phyloP scores from a whole-genome alignment of 768 basidiomycete genomes.

The Fomitopsis pulvina region DNA sequence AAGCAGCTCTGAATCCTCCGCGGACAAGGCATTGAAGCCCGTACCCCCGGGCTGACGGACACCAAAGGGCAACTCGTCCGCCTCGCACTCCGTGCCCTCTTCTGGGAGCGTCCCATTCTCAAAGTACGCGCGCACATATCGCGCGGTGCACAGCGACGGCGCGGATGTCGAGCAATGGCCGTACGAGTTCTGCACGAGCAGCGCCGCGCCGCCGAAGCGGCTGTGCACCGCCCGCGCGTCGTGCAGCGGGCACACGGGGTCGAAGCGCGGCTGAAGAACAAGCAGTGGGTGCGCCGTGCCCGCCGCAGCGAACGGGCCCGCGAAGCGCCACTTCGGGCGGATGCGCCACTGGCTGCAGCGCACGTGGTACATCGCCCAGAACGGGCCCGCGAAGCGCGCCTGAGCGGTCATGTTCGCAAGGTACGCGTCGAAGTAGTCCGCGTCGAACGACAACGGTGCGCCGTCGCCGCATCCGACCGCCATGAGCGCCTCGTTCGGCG shows the following conservation, averaged over 20 bases:
- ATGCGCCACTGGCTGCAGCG: conserved; percentile 6
- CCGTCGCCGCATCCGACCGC: conserved; percentile 12
- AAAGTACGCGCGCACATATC: conserved; percentile 12
- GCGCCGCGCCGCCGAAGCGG: conserved; percentile 6
- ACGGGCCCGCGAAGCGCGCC: conserved; percentile 5
- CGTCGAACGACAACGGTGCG: conserved; percentile 1
- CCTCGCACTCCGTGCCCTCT: conserved; percentile 14
- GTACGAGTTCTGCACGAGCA: conserved; percentile 8
- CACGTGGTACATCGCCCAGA: background rate
- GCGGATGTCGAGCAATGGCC: conserved; percentile 13
- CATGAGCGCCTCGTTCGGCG: conserved; percentile 8
- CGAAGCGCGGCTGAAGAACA: conserved; percentile 3
- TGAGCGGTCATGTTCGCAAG: background rate
- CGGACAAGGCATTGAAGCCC: background rate
- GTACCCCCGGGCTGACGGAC: background rate
- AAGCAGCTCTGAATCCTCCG: conserved; percentile 2
- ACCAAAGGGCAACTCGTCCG: conserved; percentile 15
- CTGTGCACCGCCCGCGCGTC: conserved; percentile 2
- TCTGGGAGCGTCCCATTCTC: conserved; percentile 12
- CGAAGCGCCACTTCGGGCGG: conserved; percentile 3
- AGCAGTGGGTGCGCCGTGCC: conserved; percentile 7
- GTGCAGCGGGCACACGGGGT: conserved; percentile 8
- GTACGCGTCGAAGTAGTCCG: background rate
- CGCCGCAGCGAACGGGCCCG: conserved; percentile 6
- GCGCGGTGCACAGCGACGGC: conserved; percentile 16